Evolutionary conservation across 2,329 filamentous ascomycete genomes (phyloP), one percentile per base, ranked within the genome.

Genomic region (Cladosporium sp.): DNA sequence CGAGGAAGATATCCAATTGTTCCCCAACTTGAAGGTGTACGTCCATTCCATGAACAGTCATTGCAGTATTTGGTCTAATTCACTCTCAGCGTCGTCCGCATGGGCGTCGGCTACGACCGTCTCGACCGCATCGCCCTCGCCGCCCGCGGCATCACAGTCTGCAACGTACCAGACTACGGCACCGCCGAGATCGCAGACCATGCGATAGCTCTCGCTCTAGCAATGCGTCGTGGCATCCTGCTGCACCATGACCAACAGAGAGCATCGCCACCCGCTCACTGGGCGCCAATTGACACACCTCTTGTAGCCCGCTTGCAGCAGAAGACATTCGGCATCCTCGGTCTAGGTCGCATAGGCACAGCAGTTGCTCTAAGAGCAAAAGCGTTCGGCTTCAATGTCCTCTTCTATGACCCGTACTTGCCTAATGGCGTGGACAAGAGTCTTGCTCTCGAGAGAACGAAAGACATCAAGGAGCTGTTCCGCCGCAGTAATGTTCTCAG

Each of bases 401-500:
- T 71, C 3, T 71, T 71, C 63, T 70, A 71, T 61, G 69, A 71
- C 58, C 69, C 69, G 1, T 69, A 71, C 49, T 49, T 70, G n/a
- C 64, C 65, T 11, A 71, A 71, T 22, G 69, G 69, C n/a, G 64
- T 64, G 1, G 69, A 71, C 49, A 71, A 70, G 58, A 67, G 65
- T 34, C 59, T 71, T n/a, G 65, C 63, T 6, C 61, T 67, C 20
- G 67, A 70, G 45, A 61, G 68, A 9, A 69, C 67, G 39, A 69
- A 69, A 52, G 65, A 67, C 55, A 62, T 71, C 49, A 63, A 64
- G 34, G 69, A 72, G 42, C 63, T 72, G 5, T 72, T 72, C 73
- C 69, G 70, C 68, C 56, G 74, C 65, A 63, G 82, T 72, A 59
- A 87, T 79, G 72, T 89, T 82, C 66, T 88, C 85, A 65, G 88